A percentile compares a stretch with the other conserved stretches of the same genome.
These are phyloP conservation scores for Sporothrix luriei DNA, from an alignment of 2,329 filamentous ascomycete species.

Conservation along the genomic window DNA sequence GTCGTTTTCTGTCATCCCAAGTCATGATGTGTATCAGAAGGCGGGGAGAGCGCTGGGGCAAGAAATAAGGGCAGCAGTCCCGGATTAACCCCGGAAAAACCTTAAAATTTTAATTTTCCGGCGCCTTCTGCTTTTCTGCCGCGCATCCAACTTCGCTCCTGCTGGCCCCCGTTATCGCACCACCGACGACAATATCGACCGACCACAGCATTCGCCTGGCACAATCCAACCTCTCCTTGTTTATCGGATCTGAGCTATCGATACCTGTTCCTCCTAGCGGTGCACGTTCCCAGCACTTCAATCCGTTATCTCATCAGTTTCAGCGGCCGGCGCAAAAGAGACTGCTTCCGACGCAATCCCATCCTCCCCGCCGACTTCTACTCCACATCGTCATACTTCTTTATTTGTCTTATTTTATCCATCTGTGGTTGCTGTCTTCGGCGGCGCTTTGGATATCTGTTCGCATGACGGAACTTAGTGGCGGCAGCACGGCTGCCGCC, in stretches of 20 bases:
- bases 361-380: background rate
- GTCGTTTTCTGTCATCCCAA: conserved; percentile 22
- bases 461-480: conserved; percentile 29
- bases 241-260: background rate
- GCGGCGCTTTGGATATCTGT: background rate
- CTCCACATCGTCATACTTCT: background rate
- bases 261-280: background rate
- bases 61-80: conserved; percentile 41
- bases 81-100: conserved; percentile 38
- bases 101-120: conserved; percentile 36
- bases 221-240: background rate
- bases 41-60: conserved; percentile 38
- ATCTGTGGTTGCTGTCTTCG: background rate
- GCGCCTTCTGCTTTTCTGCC: conserved; percentile 31
- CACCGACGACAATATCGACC: conserved; percentile 23
- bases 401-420: background rate
- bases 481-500: conserved; percentile 28
- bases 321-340: conserved; percentile 19
- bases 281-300: background rate
- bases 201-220: background rate
- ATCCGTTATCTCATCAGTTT: background rate
- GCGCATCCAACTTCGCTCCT: conserved; percentile 26
- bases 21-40: conserved; percentile 39
- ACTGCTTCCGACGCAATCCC: background rate
- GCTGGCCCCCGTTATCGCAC: conserved; percentile 14